These are phyloP conservation scores for Triadica sebifera DNA, from an alignment of 345 rosid genomes.

Conservation along the genomic window DNA sequence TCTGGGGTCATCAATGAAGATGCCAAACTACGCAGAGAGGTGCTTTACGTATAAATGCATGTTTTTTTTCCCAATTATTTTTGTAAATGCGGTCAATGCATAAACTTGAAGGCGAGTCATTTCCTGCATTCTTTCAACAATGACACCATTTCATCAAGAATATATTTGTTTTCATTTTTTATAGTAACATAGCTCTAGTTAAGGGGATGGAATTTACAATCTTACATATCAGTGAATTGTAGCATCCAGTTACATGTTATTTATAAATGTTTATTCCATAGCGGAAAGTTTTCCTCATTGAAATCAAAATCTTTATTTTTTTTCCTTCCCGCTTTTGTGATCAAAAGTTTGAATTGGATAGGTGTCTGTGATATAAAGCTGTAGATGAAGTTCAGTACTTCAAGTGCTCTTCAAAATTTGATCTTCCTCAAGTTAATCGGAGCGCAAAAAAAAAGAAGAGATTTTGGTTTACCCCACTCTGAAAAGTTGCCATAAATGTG, in stretches of 20 bases:
- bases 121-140: constrained; percentile 1
- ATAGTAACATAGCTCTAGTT: background rate
- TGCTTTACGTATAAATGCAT: constrained; percentile 26
- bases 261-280: background rate
- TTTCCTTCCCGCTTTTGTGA: background rate
- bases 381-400: background rate
- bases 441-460: too few species aligned
- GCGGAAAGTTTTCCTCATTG: background rate
- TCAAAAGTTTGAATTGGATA: background rate
- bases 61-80: constrained; percentile 4
- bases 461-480: background rate
- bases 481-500: background rate
- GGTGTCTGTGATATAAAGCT: background rate
- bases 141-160: background rate
- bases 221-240: background rate
- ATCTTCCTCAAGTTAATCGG: too few species aligned
- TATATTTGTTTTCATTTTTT: background rate
- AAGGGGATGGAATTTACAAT: background rate
- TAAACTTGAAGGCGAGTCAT: background rate
- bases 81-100: background rate
- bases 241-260: background rate
- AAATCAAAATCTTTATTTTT: background rate
- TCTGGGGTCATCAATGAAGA: constrained; percentile 37
- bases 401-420: background rate
- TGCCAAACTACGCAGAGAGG: constrained; percentile 63